Evolutionary conservation across 495 filamentous ascomycete species (phyloP), one percentile per base, ranked within the genome.

Genomic region (Aspergillus ellipticus): DNA sequence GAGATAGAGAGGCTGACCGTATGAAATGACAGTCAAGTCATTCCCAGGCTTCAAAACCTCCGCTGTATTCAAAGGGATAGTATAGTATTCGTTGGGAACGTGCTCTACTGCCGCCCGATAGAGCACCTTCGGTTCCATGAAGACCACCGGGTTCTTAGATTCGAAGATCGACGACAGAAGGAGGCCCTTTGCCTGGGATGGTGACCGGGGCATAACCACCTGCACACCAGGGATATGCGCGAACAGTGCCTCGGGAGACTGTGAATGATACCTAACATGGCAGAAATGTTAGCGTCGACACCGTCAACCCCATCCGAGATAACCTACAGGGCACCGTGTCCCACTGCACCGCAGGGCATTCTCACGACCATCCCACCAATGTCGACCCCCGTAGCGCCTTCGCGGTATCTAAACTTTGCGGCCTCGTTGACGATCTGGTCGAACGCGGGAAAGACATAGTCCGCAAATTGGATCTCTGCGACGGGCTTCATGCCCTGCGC

Each of bases 351-450:
- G 61, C 85, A 91, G 0, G 94, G 94, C 95, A 98, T 98, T 17
- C 94, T 79, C 11, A 97, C 83, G 11, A 95, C 92, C 68, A 98
- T 71, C 3, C 93, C 89, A 6, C 90, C 90, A 10, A 75, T 79
- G 66, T 86, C 81, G 8, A 81, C 79, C 1, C 81, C 86, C 10
- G 86, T 88, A 2, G 66, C 72, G 0, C 92, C 93, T 66, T 93
- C 89, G 49, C 93, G 80, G 71, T 93, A 98, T 51, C 94, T 76
- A 58, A 89, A 89, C 75, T 97, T 98, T 48, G 91, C 90, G 3
- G 92, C 92, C 71, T 98, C 94, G 66, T 97, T 97, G 58, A 97
- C 92, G 37, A 98, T 79, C 80, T 98, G 94, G 66, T 98, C 94
- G 60, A 97, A 97, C 1, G 94, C 92, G 2, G 94, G 94, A 70